Base-by-base conservation (phyloP, 257 asterid genomes). In the Gentiana dahurica region DNA sequence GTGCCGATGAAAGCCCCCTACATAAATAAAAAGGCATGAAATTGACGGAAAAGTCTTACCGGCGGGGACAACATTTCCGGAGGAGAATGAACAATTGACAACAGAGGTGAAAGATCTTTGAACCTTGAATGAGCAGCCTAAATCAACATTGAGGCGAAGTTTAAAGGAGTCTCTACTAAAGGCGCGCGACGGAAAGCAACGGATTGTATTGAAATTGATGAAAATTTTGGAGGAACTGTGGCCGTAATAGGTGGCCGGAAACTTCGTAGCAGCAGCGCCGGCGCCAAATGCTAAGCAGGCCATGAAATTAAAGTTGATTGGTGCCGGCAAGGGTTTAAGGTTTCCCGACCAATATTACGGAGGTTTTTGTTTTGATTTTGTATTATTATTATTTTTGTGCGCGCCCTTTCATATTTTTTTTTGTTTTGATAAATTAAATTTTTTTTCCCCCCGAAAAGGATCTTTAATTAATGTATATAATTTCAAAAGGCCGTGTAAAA, bases 281-380 rank as follows among this genome's bases (percentile, higher is more conserved):
- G 54, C 32, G 32, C 54, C 55, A 57, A 24, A 57, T 5, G 74
- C 50, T 47, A 66, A 57, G 63, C 74, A 66, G 51, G 81, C 78
- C 81, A 76, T 76, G 13, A 56, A 34, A 5, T 41, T 41, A 15
- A 15, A 15, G 24, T 15, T 15, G 24, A 15, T 15, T 15, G 24
- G 24, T 0, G 24, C 24, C 24, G 24, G 24, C 24, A 15, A 24
- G 24, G 24, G 24, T 24, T 24, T 24, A 24, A 24, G 24, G 24
- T 24, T 24, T 24, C 24, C 24, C 24, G 24, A 24, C 24, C 24
- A 24, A 24, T 24, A 24, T 24, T 24, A 24, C 24, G 24, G 24
- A 24, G 24, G 24, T 24, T 24, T 24, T 24, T 24, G 24, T 24
- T 24, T 24, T 24, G 24, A 24, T 24, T 24, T 24, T 24, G 24